Conservation (phyloP, 225 moss, liverwort and hornwort genomes). For the Physcomitrium patens region DNA sequence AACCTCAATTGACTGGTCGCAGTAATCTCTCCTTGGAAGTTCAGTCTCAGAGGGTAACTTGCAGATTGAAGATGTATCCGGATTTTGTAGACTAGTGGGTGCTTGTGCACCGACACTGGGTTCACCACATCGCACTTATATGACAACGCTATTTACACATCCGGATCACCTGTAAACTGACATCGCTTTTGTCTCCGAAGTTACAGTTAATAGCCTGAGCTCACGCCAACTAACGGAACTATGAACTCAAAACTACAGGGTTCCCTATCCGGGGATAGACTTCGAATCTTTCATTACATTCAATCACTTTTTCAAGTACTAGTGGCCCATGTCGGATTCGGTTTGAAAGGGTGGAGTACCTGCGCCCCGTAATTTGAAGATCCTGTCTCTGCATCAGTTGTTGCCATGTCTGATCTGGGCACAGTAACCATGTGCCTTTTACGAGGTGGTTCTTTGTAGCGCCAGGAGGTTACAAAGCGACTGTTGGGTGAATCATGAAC, state of each 20-base stretch:
- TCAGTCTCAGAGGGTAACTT: neutral
- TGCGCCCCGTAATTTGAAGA: constrained; percentile 15
- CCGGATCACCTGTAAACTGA: too few species aligned
- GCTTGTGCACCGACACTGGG: too few species aligned
- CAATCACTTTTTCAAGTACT: neutral
- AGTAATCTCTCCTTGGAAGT: neutral
- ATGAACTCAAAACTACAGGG: neutral
- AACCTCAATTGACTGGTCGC: neutral
- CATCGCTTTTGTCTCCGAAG: too few species aligned
- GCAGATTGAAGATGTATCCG: neutral
- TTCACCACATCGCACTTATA: too few species aligned
- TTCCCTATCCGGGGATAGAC: neutral
- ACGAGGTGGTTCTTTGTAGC: constrained; percentile 10
- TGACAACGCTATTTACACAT: too few species aligned
- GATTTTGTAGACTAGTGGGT: too few species aligned
- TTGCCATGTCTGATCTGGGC: constrained; percentile 32
- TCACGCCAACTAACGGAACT: constrained; percentile 19
- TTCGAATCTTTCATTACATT: constrained; percentile 4
- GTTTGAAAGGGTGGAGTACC: constrained; percentile 22
- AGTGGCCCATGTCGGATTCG: neutral
- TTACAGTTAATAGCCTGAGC: neutral
- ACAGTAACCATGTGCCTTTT: neutral
- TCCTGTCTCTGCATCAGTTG: constrained; percentile 37
- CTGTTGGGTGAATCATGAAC: constrained; percentile 24
- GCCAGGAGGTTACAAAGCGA: constrained; percentile 18